Conservation (phyloP, 495 filamentous ascomycete genomes). For the Pseudotulostoma volvatum region DNA sequence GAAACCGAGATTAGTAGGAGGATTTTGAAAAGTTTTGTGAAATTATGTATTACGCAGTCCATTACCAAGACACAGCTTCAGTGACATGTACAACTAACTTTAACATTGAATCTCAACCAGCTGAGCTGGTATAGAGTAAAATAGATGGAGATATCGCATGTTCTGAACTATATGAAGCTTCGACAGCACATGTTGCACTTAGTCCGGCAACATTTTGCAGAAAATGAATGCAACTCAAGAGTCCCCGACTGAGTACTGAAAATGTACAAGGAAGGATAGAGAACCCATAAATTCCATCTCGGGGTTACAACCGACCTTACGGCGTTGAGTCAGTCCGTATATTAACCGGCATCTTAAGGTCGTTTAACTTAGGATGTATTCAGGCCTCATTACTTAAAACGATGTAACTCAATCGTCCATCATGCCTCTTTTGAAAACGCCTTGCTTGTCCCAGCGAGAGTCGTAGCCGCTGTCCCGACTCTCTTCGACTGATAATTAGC, state of each 20-base stretch:
- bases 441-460: constrained; percentile 45
- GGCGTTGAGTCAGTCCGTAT: background rate
- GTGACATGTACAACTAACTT: no score
- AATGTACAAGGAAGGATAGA: background rate
- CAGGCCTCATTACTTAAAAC: background rate
- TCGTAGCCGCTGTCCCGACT: constrained; percentile 46
- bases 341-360: background rate
- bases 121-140: no score
- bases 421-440: constrained; percentile 4
- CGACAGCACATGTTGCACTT: no score
- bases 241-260: background rate
- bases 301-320: background rate
- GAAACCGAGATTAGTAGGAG: no score
- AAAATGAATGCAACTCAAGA: background rate
- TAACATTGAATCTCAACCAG: no score
- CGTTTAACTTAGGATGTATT: background rate
- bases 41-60: no score
- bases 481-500: constrained; percentile 96
- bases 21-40: no score
- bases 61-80: no score
- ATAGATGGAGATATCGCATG: no score
- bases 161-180: no score
- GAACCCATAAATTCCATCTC: background rate
- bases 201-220: no score
- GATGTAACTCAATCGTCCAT: no score